A percentile compares a stretch with the other conserved stretches of the same genome.
phyloP scores from a whole-genome alignment of 2,329 filamentous ascomycete species.

The Hymenotorrendiella dingleyae region DNA sequence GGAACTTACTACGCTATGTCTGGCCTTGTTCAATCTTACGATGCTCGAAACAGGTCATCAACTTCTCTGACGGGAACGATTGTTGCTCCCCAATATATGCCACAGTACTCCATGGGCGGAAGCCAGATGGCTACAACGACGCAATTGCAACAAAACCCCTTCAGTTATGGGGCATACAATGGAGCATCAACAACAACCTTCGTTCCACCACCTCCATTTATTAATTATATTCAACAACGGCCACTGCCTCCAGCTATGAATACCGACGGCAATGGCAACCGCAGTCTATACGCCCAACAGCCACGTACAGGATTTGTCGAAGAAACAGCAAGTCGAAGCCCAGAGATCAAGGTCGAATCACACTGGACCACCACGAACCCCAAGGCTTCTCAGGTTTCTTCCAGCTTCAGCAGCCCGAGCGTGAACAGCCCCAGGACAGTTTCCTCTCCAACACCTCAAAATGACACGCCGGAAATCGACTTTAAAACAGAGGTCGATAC shows the following conservation, averaged over 20 bases:
- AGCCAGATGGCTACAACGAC: conserved; percentile 36
- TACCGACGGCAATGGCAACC: conserved; percentile 13
- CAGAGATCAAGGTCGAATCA: conserved; percentile 32
- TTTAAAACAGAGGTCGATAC: conserved; percentile 82
- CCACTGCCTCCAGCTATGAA: conserved; percentile 29
- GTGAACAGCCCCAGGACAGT: conserved; percentile 14
- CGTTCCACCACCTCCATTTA: conserved; percentile 23
- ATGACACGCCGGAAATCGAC: conserved; percentile 38
- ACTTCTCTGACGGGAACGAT: conserved; percentile 38
- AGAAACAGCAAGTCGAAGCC: conserved; percentile 28
- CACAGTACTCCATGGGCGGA: conserved; percentile 39
- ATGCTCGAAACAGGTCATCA: conserved; percentile 34
- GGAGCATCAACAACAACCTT: conserved; percentile 26
- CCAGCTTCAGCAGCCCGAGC: conserved; percentile 15
- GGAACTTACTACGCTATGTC: conserved; percentile 34
- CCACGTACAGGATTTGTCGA: conserved; percentile 28
- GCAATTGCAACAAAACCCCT: conserved; percentile 33
- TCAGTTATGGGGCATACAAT: conserved; percentile 35
- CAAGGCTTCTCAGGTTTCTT: no score
- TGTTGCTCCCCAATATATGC: conserved; percentile 42
- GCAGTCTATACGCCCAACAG: conserved; percentile 30
- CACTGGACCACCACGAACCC: conserved; percentile 17
- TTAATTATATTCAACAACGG: conserved; percentile 27
- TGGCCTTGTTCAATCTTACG: conserved; percentile 42
- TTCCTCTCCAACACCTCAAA: conserved; percentile 5